Conservation (phyloP, 208 protist species). For the Leishmania amazonensis region DNA sequence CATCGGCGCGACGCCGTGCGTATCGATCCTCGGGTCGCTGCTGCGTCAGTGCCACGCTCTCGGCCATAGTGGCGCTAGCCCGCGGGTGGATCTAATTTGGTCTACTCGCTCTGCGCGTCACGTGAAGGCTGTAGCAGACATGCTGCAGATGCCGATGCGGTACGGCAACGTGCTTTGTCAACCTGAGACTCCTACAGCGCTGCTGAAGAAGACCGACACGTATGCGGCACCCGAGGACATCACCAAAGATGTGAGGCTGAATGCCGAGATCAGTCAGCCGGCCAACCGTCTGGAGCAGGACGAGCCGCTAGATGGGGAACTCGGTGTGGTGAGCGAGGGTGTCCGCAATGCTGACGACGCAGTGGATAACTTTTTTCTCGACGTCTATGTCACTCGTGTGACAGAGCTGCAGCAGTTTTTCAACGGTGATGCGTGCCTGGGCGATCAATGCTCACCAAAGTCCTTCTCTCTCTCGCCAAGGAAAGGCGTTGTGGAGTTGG, state of each 20-base stretch:
- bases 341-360: neutral
- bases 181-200: neutral
- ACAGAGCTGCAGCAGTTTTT: neutral
- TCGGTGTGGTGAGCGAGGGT: neutral
- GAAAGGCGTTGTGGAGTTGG: neutral
- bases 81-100: conserved; percentile 6
- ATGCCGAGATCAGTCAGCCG: neutral
- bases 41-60: neutral
- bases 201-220: neutral
- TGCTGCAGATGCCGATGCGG: conserved; percentile 13
- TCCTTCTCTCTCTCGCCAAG: neutral
- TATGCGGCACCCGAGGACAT: neutral
- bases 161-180: neutral
- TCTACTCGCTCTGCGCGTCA: conserved; percentile 8
- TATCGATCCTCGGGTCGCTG: conserved; percentile 38
- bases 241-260: neutral
- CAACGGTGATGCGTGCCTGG: neutral
- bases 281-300: neutral
- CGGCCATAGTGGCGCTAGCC: neutral
- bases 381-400: neutral
- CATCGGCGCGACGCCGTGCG: conserved; percentile 52
- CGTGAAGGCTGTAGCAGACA: conserved; percentile 5
- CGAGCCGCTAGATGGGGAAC: neutral
- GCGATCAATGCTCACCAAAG: neutral
- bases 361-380: neutral